Evolutionary conservation across 2,329 filamentous ascomycete genomes (phyloP).

Genomic region (Fusarium virguliforme): DNA sequence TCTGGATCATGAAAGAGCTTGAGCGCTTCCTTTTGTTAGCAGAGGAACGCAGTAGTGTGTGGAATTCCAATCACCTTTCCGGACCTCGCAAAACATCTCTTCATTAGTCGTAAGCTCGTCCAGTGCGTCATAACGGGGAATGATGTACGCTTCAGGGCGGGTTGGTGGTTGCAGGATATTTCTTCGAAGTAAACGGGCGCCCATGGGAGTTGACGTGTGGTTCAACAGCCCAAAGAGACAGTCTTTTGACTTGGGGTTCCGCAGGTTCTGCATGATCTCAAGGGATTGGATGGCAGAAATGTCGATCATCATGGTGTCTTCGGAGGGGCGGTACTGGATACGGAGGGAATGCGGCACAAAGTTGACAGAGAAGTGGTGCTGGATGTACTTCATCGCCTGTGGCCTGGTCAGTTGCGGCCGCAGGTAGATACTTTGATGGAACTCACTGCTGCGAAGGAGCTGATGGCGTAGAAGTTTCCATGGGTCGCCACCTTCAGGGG

Average conservation of each 20-base stretch:
- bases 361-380: constrained; percentile 76
- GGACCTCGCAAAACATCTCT: constrained; percentile 85
- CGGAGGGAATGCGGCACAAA: constrained; percentile 87
- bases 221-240: constrained; percentile 90
- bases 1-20: constrained; percentile 85
- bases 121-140: constrained; percentile 83
- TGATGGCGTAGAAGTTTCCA: constrained; percentile 89
- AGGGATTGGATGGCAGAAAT: constrained; percentile 88
- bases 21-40: constrained; percentile 66
- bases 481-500: constrained; percentile 83
- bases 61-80: constrained; percentile 70
- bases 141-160: constrained; percentile 74
- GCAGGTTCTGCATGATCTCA: constrained; percentile 91
- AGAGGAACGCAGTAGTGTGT: accelerated
- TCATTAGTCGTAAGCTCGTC: constrained; percentile 87
- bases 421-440: not conserved
- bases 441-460: constrained; percentile 87
- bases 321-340: constrained; percentile 88
- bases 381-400: constrained; percentile 86
- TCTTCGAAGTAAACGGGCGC: constrained; percentile 83
- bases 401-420: constrained; percentile 5
- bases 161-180: constrained; percentile 93
- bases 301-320: constrained; percentile 97
- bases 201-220: constrained; percentile 90
- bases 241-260: constrained; percentile 82